Evolutionary conservation across 164 flowering plant species (phyloP), one percentile per base, ranked within the genome.

Genomic region (Stephania japonica): DNA sequence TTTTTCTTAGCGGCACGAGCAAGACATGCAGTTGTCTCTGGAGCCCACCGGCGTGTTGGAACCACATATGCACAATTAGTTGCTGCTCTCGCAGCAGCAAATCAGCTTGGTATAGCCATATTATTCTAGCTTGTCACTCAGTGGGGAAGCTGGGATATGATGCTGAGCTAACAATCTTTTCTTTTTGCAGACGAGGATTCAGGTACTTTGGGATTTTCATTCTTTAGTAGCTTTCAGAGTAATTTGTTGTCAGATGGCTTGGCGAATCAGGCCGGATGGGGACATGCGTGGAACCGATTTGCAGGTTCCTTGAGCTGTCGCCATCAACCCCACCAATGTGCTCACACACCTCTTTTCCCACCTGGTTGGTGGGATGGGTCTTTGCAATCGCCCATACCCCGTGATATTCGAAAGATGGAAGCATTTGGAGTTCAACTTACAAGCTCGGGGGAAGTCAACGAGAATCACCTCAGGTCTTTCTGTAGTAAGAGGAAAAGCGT

Each of bases 331-430:
- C 75, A 78, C 66, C 98, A 96, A 75, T 96, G 99, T 78, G 98
- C 98, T 21, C 49, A 63, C 69, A 90, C 97, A 4, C 93, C 97
- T 14, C 85, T 96, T 82, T 88, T 93, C n/a, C 94, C 98, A 71
- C 89, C 93, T 3, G 98, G 83, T 8, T 93, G 99, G 99, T 96
- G 97, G 97, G 98, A 96, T 70, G 97, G 88, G n/a, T 77, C 85
- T 32, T 89, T 90, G 99, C 98, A 96, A 68, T 96, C 99, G 6
- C 98, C 98, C 5, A 85, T 89, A 76, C 73, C 88, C 0, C 88
- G 98, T 0, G 99, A 96, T 63, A 72, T 91, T 44, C 87, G 76
- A 1, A 84, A 86, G 75, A 38, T 96, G 75, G 90, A 81, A 71
- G 72, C 83, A 1, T 96, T 83, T 75, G 98, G 99, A 6, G 77